Base-by-base conservation (phyloP, 2,329 filamentous ascomycete species). In the Xylariaceae sp. region DNA sequence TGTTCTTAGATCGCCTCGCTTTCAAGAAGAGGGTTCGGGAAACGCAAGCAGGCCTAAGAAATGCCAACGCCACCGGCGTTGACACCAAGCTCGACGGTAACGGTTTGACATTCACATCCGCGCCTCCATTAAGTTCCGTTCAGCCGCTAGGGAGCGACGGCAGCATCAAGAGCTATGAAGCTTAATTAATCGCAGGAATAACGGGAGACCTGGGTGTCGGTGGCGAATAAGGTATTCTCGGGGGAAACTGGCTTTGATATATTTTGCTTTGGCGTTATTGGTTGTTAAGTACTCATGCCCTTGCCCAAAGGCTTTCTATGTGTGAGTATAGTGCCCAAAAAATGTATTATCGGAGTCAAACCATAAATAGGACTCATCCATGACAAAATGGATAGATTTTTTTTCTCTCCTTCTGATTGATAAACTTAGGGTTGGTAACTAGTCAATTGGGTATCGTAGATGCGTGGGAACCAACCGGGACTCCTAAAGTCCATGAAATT, bases 11-110 rank as follows among this genome's bases (percentile, higher is more conserved):
- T 73, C 86, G 95, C 20, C 80, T 99, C 48, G 85, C 89, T 2
- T 96, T 98, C 78, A 92, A 95, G 79, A 89, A 89, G 74, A 85
- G 93, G 50, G 89, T 97, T 21, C 85, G 87, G 51, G 89, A 93
- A 60, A 89, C 92, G 0, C 91, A 97, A 74, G 88, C 91, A 44
- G 81, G 82, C 0, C 79, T 96, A n/a, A 82, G 81, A 71, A 76
- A 76, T n/a, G 83, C 81, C 1, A 76, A 75, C 0, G 67, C 74
- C 0, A 70, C 72, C 6, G 81, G 81, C 5, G 81, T 79, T 26
- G 82, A 83, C 18, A 64, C 75, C 18, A 78, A 77, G 49, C 65
- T 75, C n/a, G 80, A 83, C 44, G 78, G 77, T 16, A 81, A 81
- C 23, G 78, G 77, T 23, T 71, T 88, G 62, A 79, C 76, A 50